Evolutionary conservation across 352 stramenopile genomes (phyloP).

Genomic region (Phytophthora cryptogea): DNA sequence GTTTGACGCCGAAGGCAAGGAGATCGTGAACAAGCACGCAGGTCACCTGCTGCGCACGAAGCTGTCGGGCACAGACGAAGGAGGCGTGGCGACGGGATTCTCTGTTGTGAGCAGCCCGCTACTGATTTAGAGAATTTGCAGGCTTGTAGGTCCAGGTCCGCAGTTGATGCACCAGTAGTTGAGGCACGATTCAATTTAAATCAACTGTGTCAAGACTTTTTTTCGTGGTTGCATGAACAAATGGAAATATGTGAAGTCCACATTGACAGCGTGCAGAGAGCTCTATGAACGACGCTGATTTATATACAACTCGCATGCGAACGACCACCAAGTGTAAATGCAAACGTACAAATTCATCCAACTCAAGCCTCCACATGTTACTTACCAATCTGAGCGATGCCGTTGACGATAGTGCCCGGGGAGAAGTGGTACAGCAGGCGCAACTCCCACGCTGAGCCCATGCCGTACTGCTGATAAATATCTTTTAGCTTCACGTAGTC

Average conservation of each 20-base stretch:
- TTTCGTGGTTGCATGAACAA: background rate
- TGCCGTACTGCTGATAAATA: conserved; percentile 86
- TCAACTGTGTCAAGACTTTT: background rate
- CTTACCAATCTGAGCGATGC: conserved; percentile 55
- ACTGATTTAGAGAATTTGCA: conserved; percentile 60
- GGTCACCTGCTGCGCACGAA: conserved; percentile 98
- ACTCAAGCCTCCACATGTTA: too few species aligned
- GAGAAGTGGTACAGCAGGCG: conserved; percentile 82
- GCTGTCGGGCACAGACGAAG: conserved; percentile 94
- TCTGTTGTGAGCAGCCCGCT: conserved; percentile 92
- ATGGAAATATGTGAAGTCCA: background rate
- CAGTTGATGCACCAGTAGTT: conserved; percentile 5
- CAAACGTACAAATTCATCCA: too few species aligned
- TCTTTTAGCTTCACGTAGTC: conserved; percentile 72
- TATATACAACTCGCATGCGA: too few species aligned
- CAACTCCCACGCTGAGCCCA: conserved; percentile 70
- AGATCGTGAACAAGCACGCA: conserved; percentile 93
- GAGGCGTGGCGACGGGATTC: conserved; percentile 95
- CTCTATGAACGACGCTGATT: too few species aligned
- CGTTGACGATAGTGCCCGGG: conserved; percentile 66
- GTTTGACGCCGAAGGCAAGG: conserved; percentile 67
- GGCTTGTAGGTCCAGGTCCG: background rate
- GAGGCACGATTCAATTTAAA: background rate
- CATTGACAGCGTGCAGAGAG: too few species aligned
- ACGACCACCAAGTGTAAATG: too few species aligned